Evolutionary conservation across 768 basidiomycete species (phyloP).

Genomic region (Arthromyces matolae): DNA sequence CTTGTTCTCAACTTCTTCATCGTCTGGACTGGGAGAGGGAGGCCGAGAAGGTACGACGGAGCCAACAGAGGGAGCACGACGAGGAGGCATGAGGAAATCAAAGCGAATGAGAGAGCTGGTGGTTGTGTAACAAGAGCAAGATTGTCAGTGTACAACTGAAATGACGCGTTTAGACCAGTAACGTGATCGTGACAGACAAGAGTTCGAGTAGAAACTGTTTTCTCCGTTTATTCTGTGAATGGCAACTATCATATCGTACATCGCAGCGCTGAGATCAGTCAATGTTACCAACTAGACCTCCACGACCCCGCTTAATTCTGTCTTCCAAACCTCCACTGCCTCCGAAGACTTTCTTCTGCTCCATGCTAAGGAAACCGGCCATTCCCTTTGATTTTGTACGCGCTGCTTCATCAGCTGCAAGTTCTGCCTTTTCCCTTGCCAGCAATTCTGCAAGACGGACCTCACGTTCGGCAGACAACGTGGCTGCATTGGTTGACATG

Average conservation of each 20-base stretch:
- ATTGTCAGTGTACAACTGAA: too few species aligned
- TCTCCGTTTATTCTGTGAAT: too few species aligned
- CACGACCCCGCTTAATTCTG: constrained; percentile 66
- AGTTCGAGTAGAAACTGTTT: not conserved
- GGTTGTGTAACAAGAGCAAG: too few species aligned
- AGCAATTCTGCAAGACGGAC: constrained; percentile 65
- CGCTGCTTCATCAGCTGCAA: constrained; percentile 65
- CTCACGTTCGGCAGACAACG: constrained; percentile 64
- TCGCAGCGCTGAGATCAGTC: constrained; percentile 34
- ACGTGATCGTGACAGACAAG: too few species aligned
- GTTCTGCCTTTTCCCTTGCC: constrained; percentile 74
- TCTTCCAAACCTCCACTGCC: constrained; percentile 77
- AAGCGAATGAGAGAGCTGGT: not conserved
- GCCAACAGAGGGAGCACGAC: constrained; percentile 47
- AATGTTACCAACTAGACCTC: constrained; percentile 64
- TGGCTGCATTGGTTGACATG: constrained; percentile 76
- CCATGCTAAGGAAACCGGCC: constrained; percentile 76
- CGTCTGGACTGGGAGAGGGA: constrained; percentile 38
- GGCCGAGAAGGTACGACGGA: constrained; percentile 48
- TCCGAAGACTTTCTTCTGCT: constrained; percentile 83
- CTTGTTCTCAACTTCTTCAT: constrained; percentile 31
- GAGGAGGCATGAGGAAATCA: constrained; percentile 44
- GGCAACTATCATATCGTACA: not conserved
- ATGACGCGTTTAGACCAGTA: too few species aligned
- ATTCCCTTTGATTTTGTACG: constrained; percentile 72